Evolutionary conservation across 495 filamentous ascomycete genomes (phyloP), one percentile per base, ranked within the genome.

Genomic region (Penicillium mononematosum): DNA sequence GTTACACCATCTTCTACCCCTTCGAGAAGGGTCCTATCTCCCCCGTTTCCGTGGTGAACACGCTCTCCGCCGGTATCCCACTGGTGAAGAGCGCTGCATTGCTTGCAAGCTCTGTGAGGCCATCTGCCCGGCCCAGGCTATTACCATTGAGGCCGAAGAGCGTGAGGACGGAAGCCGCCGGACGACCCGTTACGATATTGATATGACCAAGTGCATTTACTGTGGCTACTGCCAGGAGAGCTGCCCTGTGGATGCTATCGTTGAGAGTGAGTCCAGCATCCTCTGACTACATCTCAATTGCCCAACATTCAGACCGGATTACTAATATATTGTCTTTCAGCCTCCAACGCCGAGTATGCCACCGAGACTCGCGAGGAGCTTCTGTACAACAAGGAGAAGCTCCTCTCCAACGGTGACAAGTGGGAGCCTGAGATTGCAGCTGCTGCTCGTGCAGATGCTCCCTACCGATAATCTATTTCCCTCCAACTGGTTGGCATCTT

Each of bases 171-270:
- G 94, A 44, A 94, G 89, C 64, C 83, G 94, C 68, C 84, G 94
- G 66, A 98, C 94, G 46, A 96, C 93, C 50, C 85, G 92, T 69
- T 98, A 98, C 77, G 94, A 98, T 77, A 96, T 98, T 72, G 94
- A 98, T 81, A 98, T 98, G 94, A 98, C 94, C 70, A 98, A 98
- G 81, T 98, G 94, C 77, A 98, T 98, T 72, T 98, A 98, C 83
- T 98, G 94, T 71, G 94, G 94, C 14, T 95, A 95, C 81, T 98
- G 94, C 82, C 94, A 98, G 78, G 94, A 98, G 81, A 95, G 90
- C 61, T 98, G 94, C 76, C 94, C 94, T 29, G 94, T 98, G 31
- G 94, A 98, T 75, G 94, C 94, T 36, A 98, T 98, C 72, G 94
- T 98, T 43, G 92, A 96, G 75, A 89, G 82, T 84, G 71, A 68